Evolutionary conservation across 495 filamentous ascomycete species (phyloP), one percentile per base, ranked within the genome.

Genomic region (Beverwykella pulmonaria): DNA sequence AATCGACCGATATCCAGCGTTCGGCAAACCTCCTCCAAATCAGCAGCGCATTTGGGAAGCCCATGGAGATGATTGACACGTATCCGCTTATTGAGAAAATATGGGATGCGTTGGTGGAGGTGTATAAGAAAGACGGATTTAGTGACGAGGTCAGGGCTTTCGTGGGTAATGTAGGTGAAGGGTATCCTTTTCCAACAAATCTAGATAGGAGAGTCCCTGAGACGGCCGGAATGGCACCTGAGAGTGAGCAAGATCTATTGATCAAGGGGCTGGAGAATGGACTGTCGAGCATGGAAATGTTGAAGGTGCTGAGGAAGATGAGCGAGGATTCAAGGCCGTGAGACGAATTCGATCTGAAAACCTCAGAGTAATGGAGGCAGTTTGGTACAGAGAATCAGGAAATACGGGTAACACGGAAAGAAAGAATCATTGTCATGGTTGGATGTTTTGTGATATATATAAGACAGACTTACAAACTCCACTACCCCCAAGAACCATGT

Each of bases 141-240:
- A 70, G 65, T 29, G 23, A 36, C 19, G 34, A 19, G 70, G 71
- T 83, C 53, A 75, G 78, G 63, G 76, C 76, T 20, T 74, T 82
- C 36, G 75, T 85, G 0, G 63, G 71, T 19, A 78, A 80, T 23
- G 66, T 84, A 34, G 82, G 73, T 8, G 82, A 83, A 41, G 83
- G 82, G n/a, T 86, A 86, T 69, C 78, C 82, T 27, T 85, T 86
- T 57, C 83, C 82, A 17, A 83, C 83, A 19, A 84, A 86, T 72
- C 63, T 85, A 61, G 83, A 85, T 72, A 71, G 71, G 25, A 67
- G 80, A 36, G 80, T 81, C 2, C 83, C 83, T 4, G 78, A 75
- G 48, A 77, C 79, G 12, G 75, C 73, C 69, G 80, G 82, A 0
- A 84, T 84, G 82, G 82, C 83, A 57, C 82, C 83, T 39, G 78